A percentile compares a stretch with the other conserved stretches of the same genome.
These are phyloP conservation scores for Trichoderma koningiopsis DNA, from an alignment of 2,329 filamentous ascomycete genomes.

Conservation along the genomic window DNA sequence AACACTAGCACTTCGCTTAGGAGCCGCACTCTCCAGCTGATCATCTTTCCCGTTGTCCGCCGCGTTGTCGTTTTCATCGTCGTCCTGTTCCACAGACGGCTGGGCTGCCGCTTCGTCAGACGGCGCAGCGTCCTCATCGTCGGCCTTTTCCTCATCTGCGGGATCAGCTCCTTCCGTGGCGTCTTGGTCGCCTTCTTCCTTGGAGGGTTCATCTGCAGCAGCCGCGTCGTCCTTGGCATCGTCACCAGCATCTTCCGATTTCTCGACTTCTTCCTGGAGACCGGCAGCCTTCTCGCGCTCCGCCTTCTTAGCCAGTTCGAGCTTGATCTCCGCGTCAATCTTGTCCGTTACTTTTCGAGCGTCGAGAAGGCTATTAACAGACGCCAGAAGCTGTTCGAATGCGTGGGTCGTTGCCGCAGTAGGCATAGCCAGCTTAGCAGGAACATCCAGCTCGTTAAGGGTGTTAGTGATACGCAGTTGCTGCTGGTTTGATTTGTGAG, in stretches of 20 bases:
- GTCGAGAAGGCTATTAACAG: conserved; percentile 70
- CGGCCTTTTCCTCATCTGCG: conserved; percentile 29
- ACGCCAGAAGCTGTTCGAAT: conserved; percentile 70
- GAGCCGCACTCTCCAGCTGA: conserved; percentile 46
- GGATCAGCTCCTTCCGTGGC: conserved; percentile 27
- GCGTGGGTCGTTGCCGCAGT: conserved; percentile 70
- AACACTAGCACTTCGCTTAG: conserved; percentile 83
- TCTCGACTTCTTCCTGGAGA: conserved; percentile 14
- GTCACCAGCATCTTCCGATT: conserved; percentile 28
- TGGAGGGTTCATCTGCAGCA: conserved; percentile 29
- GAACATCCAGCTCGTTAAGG: conserved; percentile 71
- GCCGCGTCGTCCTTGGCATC: conserved; percentile 21
- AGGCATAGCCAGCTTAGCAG: conserved; percentile 70
- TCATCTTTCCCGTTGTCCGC: conserved; percentile 36
- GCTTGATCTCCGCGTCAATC: conserved; percentile 69
- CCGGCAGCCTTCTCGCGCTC: conserved; percentile 50
- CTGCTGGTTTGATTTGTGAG: conserved; percentile 74
- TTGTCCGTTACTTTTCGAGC: conserved; percentile 75
- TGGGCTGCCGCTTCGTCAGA: conserved; percentile 11
- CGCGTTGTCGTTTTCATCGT: conserved; percentile 18
- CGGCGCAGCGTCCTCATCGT: conserved; percentile 14
- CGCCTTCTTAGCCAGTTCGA: conserved; percentile 59
- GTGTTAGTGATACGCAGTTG: conserved; percentile 74
- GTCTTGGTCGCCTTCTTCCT: conserved; percentile 30
- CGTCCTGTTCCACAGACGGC: conserved; percentile 38